Evolutionary conservation across 495 filamentous ascomycete genomes (phyloP), one percentile per base, ranked within the genome.

Genomic region (Lasiosphaeria miniovina): DNA sequence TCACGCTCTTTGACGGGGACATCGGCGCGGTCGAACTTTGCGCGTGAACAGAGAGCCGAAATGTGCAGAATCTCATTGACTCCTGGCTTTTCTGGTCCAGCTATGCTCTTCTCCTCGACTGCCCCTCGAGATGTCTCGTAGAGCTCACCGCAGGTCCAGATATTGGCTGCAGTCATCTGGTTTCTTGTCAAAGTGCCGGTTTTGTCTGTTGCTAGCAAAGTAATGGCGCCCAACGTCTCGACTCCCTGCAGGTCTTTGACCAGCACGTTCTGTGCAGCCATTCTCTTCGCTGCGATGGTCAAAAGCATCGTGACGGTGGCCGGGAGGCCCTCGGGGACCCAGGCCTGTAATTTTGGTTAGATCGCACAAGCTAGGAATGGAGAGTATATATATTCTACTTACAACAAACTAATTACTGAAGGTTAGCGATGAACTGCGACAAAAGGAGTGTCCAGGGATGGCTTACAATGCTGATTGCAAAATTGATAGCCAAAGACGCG

Each of bases 171-270:
- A 57, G 82, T 74, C 83, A 86, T 85, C 61, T 81, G 80, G 51
- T 82, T 82, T 60, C 82, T 79, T n/a, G 83, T 86, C 31, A 86
- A 67, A 4, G 83, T 88, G 34, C 85, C 85, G 4, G 85, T 88
- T 67, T 88, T 88, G 71, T 88, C 85, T 14, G 84, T 66, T 7
- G 73, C 45, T 34, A 74, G 48, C 9, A 74, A 36, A n/a, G 60
- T 62, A 41, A 67, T 60, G 50, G 59, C 60, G 15, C 65, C 65
- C 3, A 67, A 54, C 0, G 65, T 67, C 54, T 67, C 65, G 31
- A 67, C 65, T 3, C 56, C 60, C 17, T 56, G 48, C 1, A 67
- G 61, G 17, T 59, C 61, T 34, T 67, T 67, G 55, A 59, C 57
- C 1, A 67, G 57, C 15, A 67, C 60, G 38, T 64, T 67, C n/a